A percentile compares a stretch with the other conserved stretches of the same genome.
These are phyloP conservation scores for Bathelium albidoporum DNA, from an alignment of 495 filamentous ascomycete species.

Conservation along the genomic window DNA sequence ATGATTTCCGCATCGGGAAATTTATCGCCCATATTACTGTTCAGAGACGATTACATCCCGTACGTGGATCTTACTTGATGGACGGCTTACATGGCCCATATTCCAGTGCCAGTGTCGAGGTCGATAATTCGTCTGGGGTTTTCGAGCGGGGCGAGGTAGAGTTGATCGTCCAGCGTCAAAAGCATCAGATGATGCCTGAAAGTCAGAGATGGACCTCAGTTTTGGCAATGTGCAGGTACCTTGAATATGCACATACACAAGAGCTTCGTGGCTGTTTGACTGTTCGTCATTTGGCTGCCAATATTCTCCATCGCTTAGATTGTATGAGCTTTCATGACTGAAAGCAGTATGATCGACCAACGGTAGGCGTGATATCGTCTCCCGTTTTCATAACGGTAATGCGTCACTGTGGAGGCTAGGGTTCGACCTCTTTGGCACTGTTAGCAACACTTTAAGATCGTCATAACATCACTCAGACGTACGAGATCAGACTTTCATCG, in stretches of 20 bases:
- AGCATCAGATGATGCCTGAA: conserved; percentile 24
- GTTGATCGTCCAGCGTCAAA: conserved; percentile 22
- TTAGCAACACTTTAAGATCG: not conserved
- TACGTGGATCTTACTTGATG: not conserved
- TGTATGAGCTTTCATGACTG: not conserved
- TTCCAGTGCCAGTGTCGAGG: conserved; percentile 28
- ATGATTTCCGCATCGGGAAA: conserved; percentile 7
- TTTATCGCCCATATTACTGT: not conserved
- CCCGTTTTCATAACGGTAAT: conserved; percentile 28
- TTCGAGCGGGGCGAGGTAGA: conserved; percentile 24
- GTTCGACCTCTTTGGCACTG: conserved; percentile 16
- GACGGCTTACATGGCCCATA: conserved; percentile 27
- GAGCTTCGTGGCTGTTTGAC: conserved; percentile 11
- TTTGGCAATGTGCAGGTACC: not conserved
- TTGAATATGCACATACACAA: not conserved
- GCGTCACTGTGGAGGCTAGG: conserved; percentile 22
- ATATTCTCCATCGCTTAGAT: conserved; percentile 17
- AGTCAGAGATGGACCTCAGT: not conserved
- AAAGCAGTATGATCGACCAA: conserved; percentile 2
- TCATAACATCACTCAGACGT: not conserved
- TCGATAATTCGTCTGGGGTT: conserved; percentile 26
- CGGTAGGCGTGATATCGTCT: conserved; percentile 26
- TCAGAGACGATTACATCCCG: not conserved
- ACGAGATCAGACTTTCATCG: not conserved
- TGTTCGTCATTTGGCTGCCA: conserved; percentile 13